Evolutionary conservation across 176 grass and related monocot genomes (phyloP), one percentile per base, ranked within the genome.

Genomic region (Thinopyrum elongatum): DNA sequence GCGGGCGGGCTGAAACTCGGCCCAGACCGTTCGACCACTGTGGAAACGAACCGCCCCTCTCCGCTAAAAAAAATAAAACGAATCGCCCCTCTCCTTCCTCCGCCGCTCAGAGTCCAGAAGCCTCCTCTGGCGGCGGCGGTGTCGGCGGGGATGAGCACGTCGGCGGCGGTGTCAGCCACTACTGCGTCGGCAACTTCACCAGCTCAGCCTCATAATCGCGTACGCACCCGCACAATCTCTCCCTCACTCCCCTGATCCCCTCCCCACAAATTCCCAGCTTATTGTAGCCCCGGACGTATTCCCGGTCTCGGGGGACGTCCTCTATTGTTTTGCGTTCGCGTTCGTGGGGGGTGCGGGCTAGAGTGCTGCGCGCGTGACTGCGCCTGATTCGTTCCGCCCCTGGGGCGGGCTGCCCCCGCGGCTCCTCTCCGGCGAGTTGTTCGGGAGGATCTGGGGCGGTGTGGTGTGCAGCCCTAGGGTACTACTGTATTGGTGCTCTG

Each of bases 161-260:
- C n/a, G n/a, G n/a, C 14, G 89, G 91, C 65, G 95, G 87, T 89
- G 95, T 90, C 83, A 95, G 85, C 53, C 91, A 89, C 91, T 98
- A 87, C 74, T 95, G 89, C 63, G 91, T 98, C 47, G 95, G 95
- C 61, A 93, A 90, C 91, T 98, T 98, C 85, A 98, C 93, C 87
- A 97, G 84, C 90, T 97, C 77, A 92, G 86, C 78, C 95, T 92
- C 86, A 92, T 89, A 68, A 87, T 97, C 59, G 92, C 90, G 92
- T 97, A 89, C 68, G 59, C n/a, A 61, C n/a, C 3, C 59, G 31
- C 33, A 10, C 19, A 22, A 58, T 21, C 53, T 1, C 53, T 22
- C 12, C 42, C 63, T 27, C 49, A 84, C 86, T 26, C 42, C 42
- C 30, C 2, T 31, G 30, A 31, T 2, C 3, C 85, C 26, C 34